A percentile compares a stretch with the other conserved stretches of the same genome.
Evolutionary conservation across 495 filamentous ascomycete genomes (phyloP).

Genomic region (Penicillium flavigenum): DNA sequence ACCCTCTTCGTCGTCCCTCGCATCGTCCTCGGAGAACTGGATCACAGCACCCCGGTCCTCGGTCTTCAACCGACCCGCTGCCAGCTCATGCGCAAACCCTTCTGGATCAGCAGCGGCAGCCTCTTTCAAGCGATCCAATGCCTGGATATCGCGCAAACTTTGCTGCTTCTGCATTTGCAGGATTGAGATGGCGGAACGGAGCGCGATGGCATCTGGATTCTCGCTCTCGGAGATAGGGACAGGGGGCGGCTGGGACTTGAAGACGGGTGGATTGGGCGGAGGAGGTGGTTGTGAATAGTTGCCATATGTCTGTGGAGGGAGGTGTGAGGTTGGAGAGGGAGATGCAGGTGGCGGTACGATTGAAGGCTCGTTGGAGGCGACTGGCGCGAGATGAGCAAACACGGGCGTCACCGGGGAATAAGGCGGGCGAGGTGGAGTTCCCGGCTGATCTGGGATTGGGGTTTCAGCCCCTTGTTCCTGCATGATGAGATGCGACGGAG

Average conservation of each 20-base stretch:
- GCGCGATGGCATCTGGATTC: slow-evolving; percentile 81
- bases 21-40: slow-evolving; percentile 40
- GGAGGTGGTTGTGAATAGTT: slow-evolving; percentile 18
- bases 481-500: slow-evolving; percentile 8
- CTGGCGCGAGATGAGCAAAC: slow-evolving; percentile 41
- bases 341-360: slow-evolving; percentile 40
- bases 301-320: slow-evolving; percentile 4
- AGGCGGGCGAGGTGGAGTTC: slow-evolving; percentile 47
- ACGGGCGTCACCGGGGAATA: slow-evolving; percentile 51
- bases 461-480: slow-evolving; percentile 14
- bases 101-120: slow-evolving; percentile 66
- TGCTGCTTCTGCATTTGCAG: slow-evolving; percentile 80
- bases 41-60: slow-evolving; percentile 41
- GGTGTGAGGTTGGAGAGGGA: slow-evolving; percentile 32
- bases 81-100: slow-evolving; percentile 63
- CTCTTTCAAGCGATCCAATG: slow-evolving; percentile 60
- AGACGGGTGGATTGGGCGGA: slow-evolving; percentile 26
- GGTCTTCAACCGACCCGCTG: slow-evolving; percentile 51
- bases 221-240: slow-evolving; percentile 70
- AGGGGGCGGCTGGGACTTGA: slow-evolving; percentile 51
- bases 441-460: slow-evolving; percentile 26
- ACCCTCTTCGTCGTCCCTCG: slow-evolving; percentile 38
- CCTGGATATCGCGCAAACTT: slow-evolving; percentile 66
- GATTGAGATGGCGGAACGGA: slow-evolving; percentile 75
- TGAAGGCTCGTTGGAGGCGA: slow-evolving; percentile 31